phyloP scores from a whole-genome alignment of 441 rosid species.

The Pelargonium citronellum region DNA sequence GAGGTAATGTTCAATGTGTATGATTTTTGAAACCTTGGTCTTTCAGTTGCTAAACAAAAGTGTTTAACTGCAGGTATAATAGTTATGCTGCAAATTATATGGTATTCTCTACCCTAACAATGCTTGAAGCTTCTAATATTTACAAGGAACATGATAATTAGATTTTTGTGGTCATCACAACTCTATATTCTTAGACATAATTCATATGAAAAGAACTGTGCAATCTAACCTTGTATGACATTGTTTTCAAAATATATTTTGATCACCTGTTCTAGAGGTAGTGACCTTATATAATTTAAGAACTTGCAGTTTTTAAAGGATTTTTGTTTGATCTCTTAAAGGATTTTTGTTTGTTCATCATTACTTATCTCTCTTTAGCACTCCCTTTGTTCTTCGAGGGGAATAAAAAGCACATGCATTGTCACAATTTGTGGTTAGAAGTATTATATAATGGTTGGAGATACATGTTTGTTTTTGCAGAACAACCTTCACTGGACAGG shows the following conservation, averaged over 20 bases:
- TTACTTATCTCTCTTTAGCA: not conserved
- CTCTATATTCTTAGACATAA: too few relatives aligned
- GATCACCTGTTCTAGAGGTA: too few relatives aligned
- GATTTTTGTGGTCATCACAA: too few relatives aligned
- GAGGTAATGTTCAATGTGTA: conserved; percentile 37
- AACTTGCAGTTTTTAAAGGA: too few relatives aligned
- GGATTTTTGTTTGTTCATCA: not conserved
- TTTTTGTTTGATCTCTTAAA: too few relatives aligned
- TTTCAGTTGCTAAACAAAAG: not conserved
- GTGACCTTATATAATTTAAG: not conserved
- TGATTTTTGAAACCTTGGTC: conserved; percentile 5
- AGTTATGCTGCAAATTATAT: not conserved
- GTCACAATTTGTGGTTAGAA: not conserved
- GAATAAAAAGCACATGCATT: not conserved
- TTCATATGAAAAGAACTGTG: not conserved
- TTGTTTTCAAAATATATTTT: not conserved
- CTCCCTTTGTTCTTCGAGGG: not conserved
- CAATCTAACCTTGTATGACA: not conserved
- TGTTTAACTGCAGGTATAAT: not conserved
- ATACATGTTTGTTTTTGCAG: conserved; percentile 34
- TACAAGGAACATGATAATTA: too few relatives aligned
- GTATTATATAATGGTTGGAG: conserved; percentile 1
- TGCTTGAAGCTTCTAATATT: not conserved
- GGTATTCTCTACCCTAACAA: not conserved
- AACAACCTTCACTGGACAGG: conserved; percentile 25